Conservation (phyloP, 306 rosid genomes). For the Acacia acuminata region DNA sequence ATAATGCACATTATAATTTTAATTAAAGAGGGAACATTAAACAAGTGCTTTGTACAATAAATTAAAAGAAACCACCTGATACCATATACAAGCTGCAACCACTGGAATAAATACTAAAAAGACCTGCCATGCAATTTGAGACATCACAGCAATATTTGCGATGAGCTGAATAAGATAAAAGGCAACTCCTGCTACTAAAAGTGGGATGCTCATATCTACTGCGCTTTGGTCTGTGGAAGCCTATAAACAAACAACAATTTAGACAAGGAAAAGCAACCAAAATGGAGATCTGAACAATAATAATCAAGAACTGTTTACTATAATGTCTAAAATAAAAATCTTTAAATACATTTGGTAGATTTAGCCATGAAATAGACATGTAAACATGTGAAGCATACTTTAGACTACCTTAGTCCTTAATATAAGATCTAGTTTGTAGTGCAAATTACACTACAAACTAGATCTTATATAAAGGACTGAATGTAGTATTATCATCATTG, state of each 20-base stretch:
- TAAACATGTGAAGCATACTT: neutral
- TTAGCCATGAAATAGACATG: neutral
- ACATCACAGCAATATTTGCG: conserved; percentile 39
- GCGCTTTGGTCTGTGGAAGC: conserved; percentile 51
- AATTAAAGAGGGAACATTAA: neutral
- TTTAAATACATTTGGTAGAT: neutral
- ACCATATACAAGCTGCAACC: conserved; percentile 44
- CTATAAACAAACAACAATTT: conserved; percentile 24
- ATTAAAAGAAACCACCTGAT: conserved; percentile 35
- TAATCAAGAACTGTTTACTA: neutral
- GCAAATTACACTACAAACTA: no score
- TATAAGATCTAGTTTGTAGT: no score
- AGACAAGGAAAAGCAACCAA: neutral
- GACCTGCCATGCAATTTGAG: conserved; percentile 49
- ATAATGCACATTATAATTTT: conserved; percentile 11
- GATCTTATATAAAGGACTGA: no score
- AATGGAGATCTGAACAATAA: neutral
- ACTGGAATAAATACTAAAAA: conserved; percentile 46
- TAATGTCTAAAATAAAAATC: neutral
- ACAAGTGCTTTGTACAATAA: neutral
- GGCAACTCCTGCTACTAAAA: conserved; percentile 1
- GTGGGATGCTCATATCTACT: conserved; percentile 28
- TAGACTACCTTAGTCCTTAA: neutral
- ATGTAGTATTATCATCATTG: neutral
- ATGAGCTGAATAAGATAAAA: conserved; percentile 7